Base-by-base conservation (phyloP, 2,329 filamentous ascomycete species). In the Trematosphaeria pertusa region DNA sequence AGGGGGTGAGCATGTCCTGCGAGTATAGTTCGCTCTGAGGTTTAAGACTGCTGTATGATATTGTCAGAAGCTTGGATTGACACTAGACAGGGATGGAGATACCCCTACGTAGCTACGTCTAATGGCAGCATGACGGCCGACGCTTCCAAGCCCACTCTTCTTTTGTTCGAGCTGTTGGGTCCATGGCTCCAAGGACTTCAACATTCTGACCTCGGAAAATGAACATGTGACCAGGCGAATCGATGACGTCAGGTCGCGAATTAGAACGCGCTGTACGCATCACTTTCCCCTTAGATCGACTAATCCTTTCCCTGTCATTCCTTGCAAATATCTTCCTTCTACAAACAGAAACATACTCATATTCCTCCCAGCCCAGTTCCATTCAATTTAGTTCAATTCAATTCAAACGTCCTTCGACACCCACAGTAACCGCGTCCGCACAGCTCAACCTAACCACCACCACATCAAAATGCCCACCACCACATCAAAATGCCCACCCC, bases 11-110 rank as follows among this genome's bases (percentile, higher is more conserved):
- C 9, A n/a, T 15, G n/a, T 26, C 14, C 17, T 20, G 21, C 14
- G 24, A 11, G n/a, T 11, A 15, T 50, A 46, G 50, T 43, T 32
- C 35, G 41, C 48, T 41, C 10, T 30, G 24, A 32, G 17, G 1
- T 22, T 33, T 18, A 49, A 35, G 36, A 34, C 47, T 43, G 17
- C 46, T 48, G 50, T 49, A 51, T 43, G 49, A 48, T 52, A 55
- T 21, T 10, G 11, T 32, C 28, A 15, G 34, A 12, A 4, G 10
- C 5, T 12, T 37, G 14, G 41, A 32, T 35, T 30, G 37, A 12
- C 31, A 6, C 33, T 41, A 24, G n/a, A 39, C 33, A 28, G 8
- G 24, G 34, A 5, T 24, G 20, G 21, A 44, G 36, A 49, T 49
- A 49, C 46, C 46, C 46, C 26, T 26, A 10, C 31, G 28, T n/a